phyloP scores from a whole-genome alignment of 805 yeast species.

The Yamadazyma paraphyllophila region DNA sequence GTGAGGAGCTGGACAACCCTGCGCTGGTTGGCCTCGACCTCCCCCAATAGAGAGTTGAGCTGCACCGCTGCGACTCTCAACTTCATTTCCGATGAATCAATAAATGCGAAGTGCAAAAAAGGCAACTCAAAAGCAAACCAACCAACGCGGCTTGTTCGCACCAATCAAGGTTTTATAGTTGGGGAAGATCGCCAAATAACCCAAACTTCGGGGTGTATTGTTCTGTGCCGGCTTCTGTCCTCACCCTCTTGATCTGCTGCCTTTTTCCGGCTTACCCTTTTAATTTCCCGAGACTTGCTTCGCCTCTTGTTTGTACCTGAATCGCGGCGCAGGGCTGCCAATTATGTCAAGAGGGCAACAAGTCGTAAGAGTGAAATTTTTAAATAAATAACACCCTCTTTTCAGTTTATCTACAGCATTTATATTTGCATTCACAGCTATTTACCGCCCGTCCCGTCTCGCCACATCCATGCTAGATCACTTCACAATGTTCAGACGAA shows the following conservation, averaged over 20 bases:
- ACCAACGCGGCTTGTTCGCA: too few relatives aligned
- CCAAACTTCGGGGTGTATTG: too few relatives aligned
- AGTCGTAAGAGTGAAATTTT: neutral
- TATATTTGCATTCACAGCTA: too few relatives aligned
- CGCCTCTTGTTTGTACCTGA: constrained; percentile 1
- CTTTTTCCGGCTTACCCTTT: too few relatives aligned
- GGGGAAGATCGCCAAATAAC: too few relatives aligned
- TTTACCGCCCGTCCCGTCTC: too few relatives aligned
- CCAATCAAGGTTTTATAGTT: too few relatives aligned
- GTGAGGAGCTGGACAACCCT: constrained; percentile 44
- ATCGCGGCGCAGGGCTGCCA: constrained; percentile 2
- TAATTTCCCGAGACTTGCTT: neutral
- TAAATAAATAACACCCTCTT: neutral
- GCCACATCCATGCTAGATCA: neutral
- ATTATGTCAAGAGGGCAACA: constrained; percentile 1
- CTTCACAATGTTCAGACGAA: constrained; percentile 12
- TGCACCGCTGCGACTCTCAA: constrained; percentile 66
- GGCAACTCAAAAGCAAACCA: too few relatives aligned
- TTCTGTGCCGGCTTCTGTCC: neutral
- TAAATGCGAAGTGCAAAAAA: neutral
- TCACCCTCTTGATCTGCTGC: too few relatives aligned
- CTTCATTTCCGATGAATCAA: constrained; percentile 32
- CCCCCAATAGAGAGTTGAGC: constrained; percentile 62
- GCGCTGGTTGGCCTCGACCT: constrained; percentile 50
- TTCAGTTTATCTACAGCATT: neutral